Conservation (phyloP, 495 filamentous ascomycete genomes). For the Trichoderma asperelloides region DNA sequence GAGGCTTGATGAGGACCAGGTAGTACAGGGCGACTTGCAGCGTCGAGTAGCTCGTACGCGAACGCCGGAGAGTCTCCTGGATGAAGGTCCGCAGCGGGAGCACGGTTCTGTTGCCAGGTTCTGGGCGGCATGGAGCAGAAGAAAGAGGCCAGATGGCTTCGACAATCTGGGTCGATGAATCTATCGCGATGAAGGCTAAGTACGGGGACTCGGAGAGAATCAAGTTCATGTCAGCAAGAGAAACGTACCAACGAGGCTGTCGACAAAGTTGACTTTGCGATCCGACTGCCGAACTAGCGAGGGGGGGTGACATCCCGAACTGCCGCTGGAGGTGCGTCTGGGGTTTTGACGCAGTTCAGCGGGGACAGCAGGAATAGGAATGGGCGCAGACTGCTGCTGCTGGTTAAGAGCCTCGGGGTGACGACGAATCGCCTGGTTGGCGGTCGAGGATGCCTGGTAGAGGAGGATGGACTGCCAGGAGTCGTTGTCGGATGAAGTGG, state of each 20-base stretch:
- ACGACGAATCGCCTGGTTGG: conserved; percentile 12
- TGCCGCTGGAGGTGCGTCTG: conserved; percentile 54
- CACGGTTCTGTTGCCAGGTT: conserved; percentile 55
- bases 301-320: conserved; percentile 57
- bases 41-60: conserved; percentile 93
- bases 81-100: conserved; percentile 91
- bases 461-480: conserved; percentile 29
- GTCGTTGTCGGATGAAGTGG: conserved; percentile 38
- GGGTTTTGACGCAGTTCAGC: conserved; percentile 72
- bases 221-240: conserved; percentile 11
- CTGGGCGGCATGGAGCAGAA: conserved; percentile 47
- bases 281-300: conserved; percentile 82
- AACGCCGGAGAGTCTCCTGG: conserved; percentile 90
- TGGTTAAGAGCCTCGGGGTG: conserved; percentile 16
- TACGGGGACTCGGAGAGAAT: conserved; percentile 19
- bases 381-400: conserved; percentile 23
- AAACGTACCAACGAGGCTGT: conserved; percentile 93
- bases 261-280: conserved; percentile 91
- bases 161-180: conserved; percentile 94
- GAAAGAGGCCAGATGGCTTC: conserved; percentile 94
- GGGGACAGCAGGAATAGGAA: conserved; percentile 41
- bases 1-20: conserved; percentile 83
- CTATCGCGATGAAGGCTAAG: conserved; percentile 42
- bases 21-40: conserved; percentile 96
- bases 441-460: conserved; percentile 19